phyloP scores from a whole-genome alignment of 495 filamentous ascomycete species.

The Polyplosphaeria fusca region DNA sequence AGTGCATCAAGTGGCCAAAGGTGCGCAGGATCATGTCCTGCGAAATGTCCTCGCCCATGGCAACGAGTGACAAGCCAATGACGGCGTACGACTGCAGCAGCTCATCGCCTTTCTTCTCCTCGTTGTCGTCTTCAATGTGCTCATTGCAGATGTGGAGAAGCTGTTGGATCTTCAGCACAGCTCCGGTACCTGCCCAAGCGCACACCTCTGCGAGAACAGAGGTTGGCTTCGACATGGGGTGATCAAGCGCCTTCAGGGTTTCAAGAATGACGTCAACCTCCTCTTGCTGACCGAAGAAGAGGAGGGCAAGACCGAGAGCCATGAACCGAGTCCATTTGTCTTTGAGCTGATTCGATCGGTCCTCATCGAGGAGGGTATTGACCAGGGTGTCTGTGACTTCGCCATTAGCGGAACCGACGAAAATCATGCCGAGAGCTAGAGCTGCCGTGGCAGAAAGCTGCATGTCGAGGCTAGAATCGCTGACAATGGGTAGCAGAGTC shows the following conservation, averaged over 20 bases:
- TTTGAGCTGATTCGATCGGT: conserved; percentile 79
- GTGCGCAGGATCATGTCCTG: conserved; percentile 98
- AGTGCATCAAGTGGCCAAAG: conserved; percentile 99
- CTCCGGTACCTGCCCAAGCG: conserved; percentile 95
- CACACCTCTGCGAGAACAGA: conserved; percentile 90
- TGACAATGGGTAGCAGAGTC: conserved; percentile 78
- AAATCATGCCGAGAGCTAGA: conserved; percentile 82
- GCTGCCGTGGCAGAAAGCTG: conserved; percentile 96
- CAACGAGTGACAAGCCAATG: conserved; percentile 85
- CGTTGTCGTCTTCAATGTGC: conserved; percentile 85
- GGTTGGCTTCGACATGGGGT: conserved; percentile 89
- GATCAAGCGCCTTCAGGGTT: conserved; percentile 90
- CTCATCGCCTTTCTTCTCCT: conserved; percentile 90
- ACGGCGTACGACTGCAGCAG: conserved; percentile 94
- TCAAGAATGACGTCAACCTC: conserved; percentile 94
- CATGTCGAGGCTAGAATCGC: conserved; percentile 79
- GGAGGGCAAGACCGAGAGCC: conserved; percentile 85
- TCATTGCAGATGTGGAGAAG: conserved; percentile 96
- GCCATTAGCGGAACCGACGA: conserved; percentile 85
- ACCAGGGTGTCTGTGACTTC: conserved; percentile 87
- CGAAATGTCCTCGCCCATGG: conserved; percentile 97
- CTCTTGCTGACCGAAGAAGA: conserved; percentile 95
- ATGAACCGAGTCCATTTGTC: conserved; percentile 98
- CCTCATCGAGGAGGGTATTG: conserved; percentile 85
- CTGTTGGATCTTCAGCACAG: conserved; percentile 93